These are phyloP conservation scores for Aspergillus floridensis DNA, from an alignment of 2,329 filamentous ascomycete species.

Conservation along the genomic window DNA sequence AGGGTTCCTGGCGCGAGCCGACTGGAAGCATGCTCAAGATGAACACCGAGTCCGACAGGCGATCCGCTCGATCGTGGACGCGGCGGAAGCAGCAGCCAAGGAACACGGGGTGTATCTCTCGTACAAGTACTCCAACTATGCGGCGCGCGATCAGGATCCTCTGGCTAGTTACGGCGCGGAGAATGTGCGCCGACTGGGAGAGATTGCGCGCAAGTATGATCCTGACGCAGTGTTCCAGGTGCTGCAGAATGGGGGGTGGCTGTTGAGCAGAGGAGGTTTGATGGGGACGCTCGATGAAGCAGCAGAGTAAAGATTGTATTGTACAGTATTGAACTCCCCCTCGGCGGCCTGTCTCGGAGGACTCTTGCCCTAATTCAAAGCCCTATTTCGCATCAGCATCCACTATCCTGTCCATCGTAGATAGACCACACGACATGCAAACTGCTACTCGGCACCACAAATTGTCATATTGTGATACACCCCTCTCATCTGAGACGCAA, in stretches of 20 bases:
- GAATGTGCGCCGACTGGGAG: neutral
- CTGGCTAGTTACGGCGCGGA: slow-evolving; percentile 9
- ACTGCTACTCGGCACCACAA: too few relatives aligned
- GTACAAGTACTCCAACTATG: slow-evolving; percentile 18
- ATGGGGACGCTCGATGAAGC: neutral
- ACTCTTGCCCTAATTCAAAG: neutral
- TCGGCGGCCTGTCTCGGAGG: neutral
- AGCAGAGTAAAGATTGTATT: too few relatives aligned
- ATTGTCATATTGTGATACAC: too few relatives aligned
- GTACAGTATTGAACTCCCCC: too few relatives aligned
- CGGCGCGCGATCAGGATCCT: slow-evolving; percentile 15
- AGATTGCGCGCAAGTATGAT: slow-evolving; percentile 2
- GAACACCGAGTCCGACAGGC: slow-evolving; percentile 8
- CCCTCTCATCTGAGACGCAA: too few relatives aligned
- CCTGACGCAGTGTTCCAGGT: neutral
- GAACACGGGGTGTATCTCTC: slow-evolving; percentile 9
- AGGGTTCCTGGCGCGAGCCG: slow-evolving; percentile 13
- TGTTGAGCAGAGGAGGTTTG: neutral
- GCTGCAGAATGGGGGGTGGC: slow-evolving; percentile 3
- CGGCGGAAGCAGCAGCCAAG: slow-evolving; percentile 6
- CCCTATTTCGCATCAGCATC: too few relatives aligned
- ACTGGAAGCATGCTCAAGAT: slow-evolving; percentile 9
- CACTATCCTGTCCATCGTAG: too few relatives aligned
- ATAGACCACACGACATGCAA: too few relatives aligned
- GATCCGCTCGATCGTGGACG: slow-evolving; percentile 11